Percentiles rank a stretch among this genome's conserved stretches.
Evolutionary conservation across 192 early-diverging fungal genomes (phyloP).

Genomic region (Borealophlyctis nickersoniae): DNA sequence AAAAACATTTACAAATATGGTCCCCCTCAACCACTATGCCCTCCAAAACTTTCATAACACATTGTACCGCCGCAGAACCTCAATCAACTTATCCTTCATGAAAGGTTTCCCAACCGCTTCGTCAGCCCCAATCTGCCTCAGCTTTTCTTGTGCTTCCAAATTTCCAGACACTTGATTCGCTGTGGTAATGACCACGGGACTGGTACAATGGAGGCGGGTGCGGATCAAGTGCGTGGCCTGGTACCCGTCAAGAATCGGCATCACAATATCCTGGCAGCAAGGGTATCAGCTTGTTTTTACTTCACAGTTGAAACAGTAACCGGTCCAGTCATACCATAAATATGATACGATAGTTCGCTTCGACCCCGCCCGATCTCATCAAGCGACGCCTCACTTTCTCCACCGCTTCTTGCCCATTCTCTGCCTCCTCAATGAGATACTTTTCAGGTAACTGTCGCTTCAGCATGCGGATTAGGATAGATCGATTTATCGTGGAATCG

Average conservation of each 20-base stretch:
- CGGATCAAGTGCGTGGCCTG: conserved; percentile 25
- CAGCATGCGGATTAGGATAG: conserved; percentile 15
- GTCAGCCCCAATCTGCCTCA: conserved; percentile 11
- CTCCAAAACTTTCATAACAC: not conserved
- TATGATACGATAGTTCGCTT: conserved; percentile 10
- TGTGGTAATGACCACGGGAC: conserved; percentile 24
- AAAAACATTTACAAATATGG: not conserved
- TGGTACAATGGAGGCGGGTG: not conserved
- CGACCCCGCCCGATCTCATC: not conserved
- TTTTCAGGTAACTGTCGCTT: conserved; percentile 10
- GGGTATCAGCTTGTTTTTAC: too few relatives aligned
- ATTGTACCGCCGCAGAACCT: not conserved
- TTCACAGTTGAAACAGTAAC: too few relatives aligned
- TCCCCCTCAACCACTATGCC: not conserved
- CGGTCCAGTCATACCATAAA: conserved; percentile 13
- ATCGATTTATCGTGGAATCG: conserved; percentile 20
- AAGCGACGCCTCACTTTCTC: not conserved
- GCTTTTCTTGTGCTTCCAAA: conserved; percentile 5
- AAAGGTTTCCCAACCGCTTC: conserved; percentile 22
- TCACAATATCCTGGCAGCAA: conserved; percentile 2
- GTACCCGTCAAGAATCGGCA: conserved; percentile 24
- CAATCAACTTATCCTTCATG: conserved; percentile 16
- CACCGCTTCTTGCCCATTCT: conserved; percentile 24
- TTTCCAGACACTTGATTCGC: conserved; percentile 20
- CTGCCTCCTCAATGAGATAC: conserved; percentile 18